Evolutionary conservation across 2,329 filamentous ascomycete species (phyloP).

Genomic region (Ceratocystis eucalypticola): DNA sequence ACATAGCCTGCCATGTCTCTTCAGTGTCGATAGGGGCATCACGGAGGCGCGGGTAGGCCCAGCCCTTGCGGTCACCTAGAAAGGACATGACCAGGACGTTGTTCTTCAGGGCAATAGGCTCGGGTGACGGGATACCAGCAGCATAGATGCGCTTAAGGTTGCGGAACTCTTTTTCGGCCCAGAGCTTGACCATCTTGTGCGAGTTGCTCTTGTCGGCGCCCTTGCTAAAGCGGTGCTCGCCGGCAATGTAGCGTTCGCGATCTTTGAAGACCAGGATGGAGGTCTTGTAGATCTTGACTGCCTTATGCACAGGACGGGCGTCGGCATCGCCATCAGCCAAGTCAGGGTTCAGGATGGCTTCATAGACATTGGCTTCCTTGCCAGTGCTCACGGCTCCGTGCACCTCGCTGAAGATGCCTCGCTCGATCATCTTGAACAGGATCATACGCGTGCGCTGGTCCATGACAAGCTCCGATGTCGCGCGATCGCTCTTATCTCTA

Average conservation of each 20-base stretch:
- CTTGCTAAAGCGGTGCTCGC: constrained; percentile 80
- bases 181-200: constrained; percentile 93
- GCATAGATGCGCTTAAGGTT: constrained; percentile 76
- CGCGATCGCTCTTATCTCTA: constrained; percentile 83
- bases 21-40: constrained; percentile 69
- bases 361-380: constrained; percentile 97
- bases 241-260: constrained; percentile 85
- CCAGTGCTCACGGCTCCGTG: constrained; percentile 93
- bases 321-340: constrained; percentile 42
- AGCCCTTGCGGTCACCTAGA: constrained; percentile 73
- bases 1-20: constrained; percentile 61
- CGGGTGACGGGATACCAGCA: constrained; percentile 78
- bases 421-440: constrained; percentile 88
- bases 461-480: constrained; percentile 86
- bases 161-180: constrained; percentile 97
- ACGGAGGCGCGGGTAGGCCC: constrained; percentile 74
- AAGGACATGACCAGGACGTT: constrained; percentile 95
- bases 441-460: constrained; percentile 94
- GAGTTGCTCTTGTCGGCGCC: constrained; percentile 93
- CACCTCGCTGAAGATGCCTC: constrained; percentile 75
- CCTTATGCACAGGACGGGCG: constrained; percentile 53
- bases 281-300: constrained; percentile 98
- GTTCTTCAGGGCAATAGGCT: constrained; percentile 77
- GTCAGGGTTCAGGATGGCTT: constrained; percentile 54
- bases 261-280: constrained; percentile 97